Conservation (phyloP, 768 basidiomycete genomes). For the Inosperma sp. region DNA sequence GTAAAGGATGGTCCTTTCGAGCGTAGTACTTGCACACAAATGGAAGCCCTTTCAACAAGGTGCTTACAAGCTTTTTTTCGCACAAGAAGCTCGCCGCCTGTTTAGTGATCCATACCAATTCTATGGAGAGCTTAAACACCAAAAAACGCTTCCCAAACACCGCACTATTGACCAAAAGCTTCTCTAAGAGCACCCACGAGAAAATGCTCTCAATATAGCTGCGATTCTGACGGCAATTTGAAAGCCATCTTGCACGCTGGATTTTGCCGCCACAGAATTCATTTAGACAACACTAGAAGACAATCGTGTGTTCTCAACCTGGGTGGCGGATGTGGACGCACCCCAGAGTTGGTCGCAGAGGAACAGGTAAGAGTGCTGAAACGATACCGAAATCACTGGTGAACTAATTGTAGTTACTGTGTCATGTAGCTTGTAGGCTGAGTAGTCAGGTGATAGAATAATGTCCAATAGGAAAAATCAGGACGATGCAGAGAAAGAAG, state of each 20-base stretch:
- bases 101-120: not conserved
- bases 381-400: too few relatives aligned
- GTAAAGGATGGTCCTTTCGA: too few relatives aligned
- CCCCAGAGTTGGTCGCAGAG: too few relatives aligned
- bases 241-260: constrained; percentile 11
- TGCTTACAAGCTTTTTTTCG: not conserved
- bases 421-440: too few relatives aligned
- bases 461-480: too few relatives aligned
- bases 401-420: too few relatives aligned
- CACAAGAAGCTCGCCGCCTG: not conserved
- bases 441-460: too few relatives aligned
- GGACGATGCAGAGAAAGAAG: too few relatives aligned
- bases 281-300: not conserved
- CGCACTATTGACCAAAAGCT: not conserved
- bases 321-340: too few relatives aligned
- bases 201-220: not conserved
- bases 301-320: not conserved
- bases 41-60: too few relatives aligned
- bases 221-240: constrained; percentile 17
- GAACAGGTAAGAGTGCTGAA: too few relatives aligned
- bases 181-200: not conserved
- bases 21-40: too few relatives aligned
- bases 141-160: not conserved
- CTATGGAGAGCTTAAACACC: not conserved
- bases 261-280: not conserved